Conservation (phyloP, 179 eudicot genomes). For the Beta macrorhiza region DNA sequence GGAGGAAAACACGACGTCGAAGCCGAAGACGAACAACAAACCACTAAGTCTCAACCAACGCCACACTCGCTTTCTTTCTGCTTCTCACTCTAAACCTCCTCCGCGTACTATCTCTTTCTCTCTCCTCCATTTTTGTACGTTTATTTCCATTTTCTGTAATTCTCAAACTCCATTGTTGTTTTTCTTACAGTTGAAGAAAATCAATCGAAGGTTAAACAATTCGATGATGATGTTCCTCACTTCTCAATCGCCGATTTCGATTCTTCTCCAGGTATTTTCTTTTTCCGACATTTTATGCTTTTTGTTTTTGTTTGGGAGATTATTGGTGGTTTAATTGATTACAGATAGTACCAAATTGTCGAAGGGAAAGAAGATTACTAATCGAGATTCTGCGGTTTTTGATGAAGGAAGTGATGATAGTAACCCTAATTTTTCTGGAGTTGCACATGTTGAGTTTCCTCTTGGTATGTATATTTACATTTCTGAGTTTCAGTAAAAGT, state of each 20-base stretch:
- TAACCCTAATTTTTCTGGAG: slow-evolving; percentile 8
- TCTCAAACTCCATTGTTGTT: background rate
- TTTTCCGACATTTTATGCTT: background rate
- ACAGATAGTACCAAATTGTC: slow-evolving; percentile 21
- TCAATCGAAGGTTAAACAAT: slow-evolving; percentile 18
- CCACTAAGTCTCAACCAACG: slow-evolving; percentile 73
- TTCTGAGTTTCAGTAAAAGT: background rate
- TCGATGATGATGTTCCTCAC: slow-evolving; percentile 30
- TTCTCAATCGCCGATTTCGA: slow-evolving; percentile 48
- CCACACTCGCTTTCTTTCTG: slow-evolving; percentile 53
- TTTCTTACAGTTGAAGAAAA: slow-evolving; percentile 32
- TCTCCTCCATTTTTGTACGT: slow-evolving; percentile 4
- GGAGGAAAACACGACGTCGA: slow-evolving; percentile 26
- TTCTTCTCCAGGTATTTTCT: slow-evolving; percentile 36
- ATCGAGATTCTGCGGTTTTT: background rate
- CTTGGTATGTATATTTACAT: slow-evolving; percentile 24
- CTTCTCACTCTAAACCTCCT: slow-evolving; percentile 48
- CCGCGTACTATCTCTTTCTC: slow-evolving; percentile 23
- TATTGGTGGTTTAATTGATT: background rate
- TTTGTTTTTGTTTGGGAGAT: background rate
- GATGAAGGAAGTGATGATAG: slow-evolving; percentile 9
- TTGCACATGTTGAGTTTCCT: slow-evolving; percentile 26
- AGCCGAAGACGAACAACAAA: slow-evolving; percentile 33
- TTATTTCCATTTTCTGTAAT: background rate
- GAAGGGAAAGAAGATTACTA: background rate